Evolutionary conservation across 1,139 yeast genomes (phyloP).

Genomic region (Hanseniaspora uvarum): DNA sequence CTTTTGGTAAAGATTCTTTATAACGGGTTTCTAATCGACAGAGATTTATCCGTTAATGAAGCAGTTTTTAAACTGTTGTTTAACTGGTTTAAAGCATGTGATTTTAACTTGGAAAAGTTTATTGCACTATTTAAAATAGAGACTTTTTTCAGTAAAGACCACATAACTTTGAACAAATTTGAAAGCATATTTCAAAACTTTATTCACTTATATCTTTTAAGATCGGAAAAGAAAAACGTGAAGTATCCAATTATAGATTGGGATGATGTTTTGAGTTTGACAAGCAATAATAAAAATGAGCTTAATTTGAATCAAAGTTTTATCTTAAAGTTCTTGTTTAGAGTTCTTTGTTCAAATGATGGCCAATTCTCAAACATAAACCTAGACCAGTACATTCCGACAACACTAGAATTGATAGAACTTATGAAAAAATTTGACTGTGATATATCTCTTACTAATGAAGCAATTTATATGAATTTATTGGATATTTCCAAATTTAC

Average conservation of each 20-base stretch:
- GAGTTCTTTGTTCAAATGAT: neutral
- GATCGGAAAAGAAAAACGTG: neutral
- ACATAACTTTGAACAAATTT: neutral
- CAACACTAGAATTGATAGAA: constrained; percentile 60
- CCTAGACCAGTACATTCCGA: constrained; percentile 70
- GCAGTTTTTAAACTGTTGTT: neutral
- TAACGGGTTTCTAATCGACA: constrained; percentile 15
- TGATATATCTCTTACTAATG: constrained; percentile 26
- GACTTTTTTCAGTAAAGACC: neutral
- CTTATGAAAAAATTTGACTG: constrained; percentile 41
- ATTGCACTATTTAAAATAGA: constrained; percentile 4
- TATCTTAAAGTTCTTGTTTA: neutral
- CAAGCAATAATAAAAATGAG: neutral
- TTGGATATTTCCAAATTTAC: constrained; percentile 49
- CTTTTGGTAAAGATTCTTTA: constrained; percentile 11
- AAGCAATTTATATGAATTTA: constrained; percentile 60
- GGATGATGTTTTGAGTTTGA: neutral
- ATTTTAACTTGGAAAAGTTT: constrained; percentile 6
- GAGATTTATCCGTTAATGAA: constrained; percentile 11
- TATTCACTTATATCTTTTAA: neutral
- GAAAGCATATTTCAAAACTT: constrained; percentile 10
- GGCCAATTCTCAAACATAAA: constrained; percentile 36
- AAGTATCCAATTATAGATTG: neutral
- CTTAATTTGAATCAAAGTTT: constrained; percentile 8
- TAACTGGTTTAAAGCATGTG: constrained; percentile 6